Evolutionary conservation across 495 filamentous ascomycete genomes (phyloP).

Genomic region (Penicillium malachiteum): DNA sequence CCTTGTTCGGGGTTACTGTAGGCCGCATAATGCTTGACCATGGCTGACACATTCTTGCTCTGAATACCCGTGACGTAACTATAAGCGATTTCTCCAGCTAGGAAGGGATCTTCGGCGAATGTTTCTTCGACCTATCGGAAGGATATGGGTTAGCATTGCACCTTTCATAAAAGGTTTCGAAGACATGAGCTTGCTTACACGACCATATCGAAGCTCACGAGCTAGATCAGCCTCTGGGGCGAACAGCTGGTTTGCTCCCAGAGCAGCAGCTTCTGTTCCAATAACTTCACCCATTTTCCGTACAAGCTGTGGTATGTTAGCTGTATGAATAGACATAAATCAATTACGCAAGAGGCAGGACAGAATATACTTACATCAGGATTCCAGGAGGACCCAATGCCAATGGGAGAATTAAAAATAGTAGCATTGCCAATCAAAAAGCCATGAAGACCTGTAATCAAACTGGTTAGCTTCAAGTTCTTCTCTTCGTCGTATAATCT

Average conservation of each 20-base stretch:
- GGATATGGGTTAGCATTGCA: neutral
- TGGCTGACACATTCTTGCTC: conserved; percentile 60
- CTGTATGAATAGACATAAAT: neutral
- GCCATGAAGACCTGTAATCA: conserved; percentile 56
- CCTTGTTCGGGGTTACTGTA: conserved; percentile 67
- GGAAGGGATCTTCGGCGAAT: conserved; percentile 62
- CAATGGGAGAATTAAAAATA: conserved; percentile 74
- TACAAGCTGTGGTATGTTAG: conserved; percentile 37
- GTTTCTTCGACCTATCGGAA: conserved; percentile 59
- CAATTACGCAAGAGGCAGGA: neutral
- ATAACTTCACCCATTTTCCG: conserved; percentile 62
- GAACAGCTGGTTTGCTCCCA: conserved; percentile 69
- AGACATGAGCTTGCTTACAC: conserved; percentile 29
- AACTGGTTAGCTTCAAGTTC: neutral
- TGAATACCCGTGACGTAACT: conserved; percentile 62
- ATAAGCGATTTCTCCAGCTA: conserved; percentile 61
- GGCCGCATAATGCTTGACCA: conserved; percentile 68
- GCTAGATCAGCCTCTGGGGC: conserved; percentile 66
- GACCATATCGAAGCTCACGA: conserved; percentile 64
- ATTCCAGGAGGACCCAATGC: conserved; percentile 65
- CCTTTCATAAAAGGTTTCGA: neutral
- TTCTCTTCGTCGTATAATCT: neutral
- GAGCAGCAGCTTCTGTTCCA: conserved; percentile 57
- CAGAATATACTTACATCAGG: conserved; percentile 29
- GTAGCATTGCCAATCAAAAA: conserved; percentile 69